Evolutionary conservation across 352 stramenopile genomes (phyloP).

Genomic region (Phytophthora capsici): DNA sequence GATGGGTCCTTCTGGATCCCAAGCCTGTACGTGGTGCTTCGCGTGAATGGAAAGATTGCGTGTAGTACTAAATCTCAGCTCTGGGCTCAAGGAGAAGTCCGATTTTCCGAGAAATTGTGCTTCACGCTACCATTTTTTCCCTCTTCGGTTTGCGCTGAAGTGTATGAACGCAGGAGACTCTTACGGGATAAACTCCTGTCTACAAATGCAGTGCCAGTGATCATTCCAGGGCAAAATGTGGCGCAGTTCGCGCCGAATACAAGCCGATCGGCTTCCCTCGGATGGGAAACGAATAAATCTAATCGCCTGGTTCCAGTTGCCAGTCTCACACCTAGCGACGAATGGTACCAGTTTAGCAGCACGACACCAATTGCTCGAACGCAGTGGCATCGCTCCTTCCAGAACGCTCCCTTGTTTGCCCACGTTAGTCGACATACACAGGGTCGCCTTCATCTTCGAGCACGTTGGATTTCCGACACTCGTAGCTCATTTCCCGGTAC

Average conservation of each 20-base stretch:
- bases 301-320: conserved; percentile 36
- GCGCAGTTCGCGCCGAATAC: conserved; percentile 6
- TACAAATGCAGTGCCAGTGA: conserved; percentile 52
- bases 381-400: conserved; percentile 66
- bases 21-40: conserved; percentile 47
- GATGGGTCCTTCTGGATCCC: conserved; percentile 28
- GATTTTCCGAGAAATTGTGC: conserved; percentile 54
- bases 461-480: conserved; percentile 43
- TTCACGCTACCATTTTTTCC: conserved; percentile 63
- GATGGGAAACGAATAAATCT: conserved; percentile 12
- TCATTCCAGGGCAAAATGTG: conserved; percentile 54
- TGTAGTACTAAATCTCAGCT: conserved; percentile 36
- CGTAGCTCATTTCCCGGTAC: neutral
- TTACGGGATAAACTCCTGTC: conserved; percentile 51
- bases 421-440: conserved; percentile 50
- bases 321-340: conserved; percentile 55
- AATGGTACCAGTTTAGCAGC: conserved; percentile 85
- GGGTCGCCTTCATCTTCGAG: conserved; percentile 53
- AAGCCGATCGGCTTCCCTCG: neutral
- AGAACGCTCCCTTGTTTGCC: conserved; percentile 54
- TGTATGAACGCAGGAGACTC: conserved; percentile 54
- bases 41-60: conserved; percentile 51
- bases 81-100: conserved; percentile 44
- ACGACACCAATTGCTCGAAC: conserved; percentile 42
- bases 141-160: conserved; percentile 45